A percentile compares a stretch with the other conserved stretches of the same genome.
phyloP scores from a whole-genome alignment of 345 rosid species.

The Dipteronia dyeriana region DNA sequence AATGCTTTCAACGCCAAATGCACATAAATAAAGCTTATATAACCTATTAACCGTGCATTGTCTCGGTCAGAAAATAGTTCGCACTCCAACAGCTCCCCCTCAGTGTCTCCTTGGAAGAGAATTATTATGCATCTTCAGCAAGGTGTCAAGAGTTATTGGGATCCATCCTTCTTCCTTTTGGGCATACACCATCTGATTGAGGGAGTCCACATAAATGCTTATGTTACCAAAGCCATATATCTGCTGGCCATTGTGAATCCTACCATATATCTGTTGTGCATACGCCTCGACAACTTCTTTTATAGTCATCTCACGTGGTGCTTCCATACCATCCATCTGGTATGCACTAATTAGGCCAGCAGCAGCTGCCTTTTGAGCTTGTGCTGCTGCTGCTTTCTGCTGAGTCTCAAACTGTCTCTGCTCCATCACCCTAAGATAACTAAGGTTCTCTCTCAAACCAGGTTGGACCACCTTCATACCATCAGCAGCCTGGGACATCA shows the following conservation, averaged over 20 bases:
- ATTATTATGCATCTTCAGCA: slow-evolving; percentile 71
- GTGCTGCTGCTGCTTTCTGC: slow-evolving; percentile 60
- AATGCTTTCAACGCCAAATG: neutral
- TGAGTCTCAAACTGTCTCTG: slow-evolving; percentile 72
- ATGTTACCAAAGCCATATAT: slow-evolving; percentile 87
- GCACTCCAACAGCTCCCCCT: slow-evolving; percentile 16
- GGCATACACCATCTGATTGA: slow-evolving; percentile 71
- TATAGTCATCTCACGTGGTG: slow-evolving; percentile 51
- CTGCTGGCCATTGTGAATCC: slow-evolving; percentile 80
- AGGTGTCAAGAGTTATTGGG: slow-evolving; percentile 64
- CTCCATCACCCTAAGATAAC: slow-evolving; percentile 59
- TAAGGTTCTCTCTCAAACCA: slow-evolving; percentile 63
- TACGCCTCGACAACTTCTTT: slow-evolving; percentile 82
- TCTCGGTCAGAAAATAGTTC: neutral
- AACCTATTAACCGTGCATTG: neutral
- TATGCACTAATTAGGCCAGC: slow-evolving; percentile 31
- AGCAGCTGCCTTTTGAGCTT: slow-evolving; percentile 46
- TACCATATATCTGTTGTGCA: slow-evolving; percentile 81
- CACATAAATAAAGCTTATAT: neutral
- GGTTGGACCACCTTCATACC: slow-evolving; percentile 75
- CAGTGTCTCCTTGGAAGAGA: slow-evolving; percentile 52
- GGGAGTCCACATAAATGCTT: slow-evolving; percentile 64
- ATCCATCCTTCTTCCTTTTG: slow-evolving; percentile 74
- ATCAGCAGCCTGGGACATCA: slow-evolving; percentile 80
- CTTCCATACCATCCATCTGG: slow-evolving; percentile 42